A percentile compares a stretch with the other conserved stretches of the same genome.
Evolutionary conservation across 2,329 filamentous ascomycete genomes (phyloP).

Genomic region (Botrytis aclada): DNA sequence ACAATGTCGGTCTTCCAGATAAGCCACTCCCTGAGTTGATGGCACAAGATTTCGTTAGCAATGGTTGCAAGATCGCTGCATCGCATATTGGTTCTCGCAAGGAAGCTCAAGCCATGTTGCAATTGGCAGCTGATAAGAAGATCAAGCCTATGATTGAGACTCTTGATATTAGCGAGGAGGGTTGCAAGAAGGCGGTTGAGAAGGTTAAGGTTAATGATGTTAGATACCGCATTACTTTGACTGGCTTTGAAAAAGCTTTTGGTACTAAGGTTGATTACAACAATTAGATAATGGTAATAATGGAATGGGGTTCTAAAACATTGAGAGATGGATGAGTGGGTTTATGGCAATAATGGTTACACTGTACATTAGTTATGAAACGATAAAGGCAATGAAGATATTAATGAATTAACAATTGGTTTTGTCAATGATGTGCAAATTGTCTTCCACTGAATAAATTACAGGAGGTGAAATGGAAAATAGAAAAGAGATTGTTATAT

Average conservation of each 20-base stretch:
- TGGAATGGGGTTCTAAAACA: neutral
- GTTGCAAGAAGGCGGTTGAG: conserved; percentile 66
- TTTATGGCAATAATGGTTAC: neutral
- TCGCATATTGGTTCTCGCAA: conserved; percentile 40
- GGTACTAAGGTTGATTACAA: conserved; percentile 31
- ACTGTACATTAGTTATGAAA: neutral
- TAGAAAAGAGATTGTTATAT: too few relatives aligned
- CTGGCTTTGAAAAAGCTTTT: conserved; percentile 65
- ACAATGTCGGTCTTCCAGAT: conserved; percentile 66
- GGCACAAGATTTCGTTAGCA: conserved; percentile 55
- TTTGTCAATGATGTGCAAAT: neutral
- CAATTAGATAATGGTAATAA: neutral
- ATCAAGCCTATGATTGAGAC: conserved; percentile 55
- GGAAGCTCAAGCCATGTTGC: conserved; percentile 60
- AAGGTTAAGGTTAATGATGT: conserved; percentile 70
- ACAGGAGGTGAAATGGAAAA: too few relatives aligned
- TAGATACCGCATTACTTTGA: conserved; percentile 68
- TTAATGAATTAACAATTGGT: neutral
- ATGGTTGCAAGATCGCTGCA: conserved; percentile 50
- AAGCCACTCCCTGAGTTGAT: conserved; percentile 51
- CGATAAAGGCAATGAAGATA: neutral
- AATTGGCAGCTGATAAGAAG: conserved; percentile 56
- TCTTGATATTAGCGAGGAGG: conserved; percentile 34
- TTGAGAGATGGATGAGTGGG: neutral
- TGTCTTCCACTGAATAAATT: neutral